A percentile compares a stretch with the other conserved stretches of the same genome.
These are phyloP conservation scores for Xylaria acuta DNA, from an alignment of 495 filamentous ascomycete species.

Conservation along the genomic window DNA sequence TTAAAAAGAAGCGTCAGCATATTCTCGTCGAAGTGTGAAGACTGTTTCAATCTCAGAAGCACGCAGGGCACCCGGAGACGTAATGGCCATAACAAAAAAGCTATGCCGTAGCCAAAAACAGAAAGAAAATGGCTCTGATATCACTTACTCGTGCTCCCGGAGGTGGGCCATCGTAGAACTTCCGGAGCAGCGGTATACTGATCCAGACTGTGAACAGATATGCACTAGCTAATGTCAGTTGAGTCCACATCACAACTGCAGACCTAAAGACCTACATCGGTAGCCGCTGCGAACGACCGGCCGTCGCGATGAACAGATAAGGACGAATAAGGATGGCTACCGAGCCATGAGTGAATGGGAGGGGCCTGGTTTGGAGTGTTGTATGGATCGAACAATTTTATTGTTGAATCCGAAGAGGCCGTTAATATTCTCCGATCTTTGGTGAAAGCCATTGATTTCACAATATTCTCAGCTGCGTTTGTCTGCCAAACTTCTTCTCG, in stretches of 20 bases:
- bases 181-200: constrained; percentile 77
- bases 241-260: neutral
- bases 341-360: constrained; percentile 82
- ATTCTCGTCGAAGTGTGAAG: neutral
- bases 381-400: constrained; percentile 93
- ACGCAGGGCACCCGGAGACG: neutral
- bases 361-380: constrained; percentile 65
- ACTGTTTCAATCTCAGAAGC: neutral
- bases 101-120: neutral
- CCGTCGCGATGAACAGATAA: constrained; percentile 79
- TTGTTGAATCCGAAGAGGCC: constrained; percentile 82
- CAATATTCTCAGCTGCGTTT: constrained; percentile 74
- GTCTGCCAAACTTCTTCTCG: constrained; percentile 81
- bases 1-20: constrained; percentile 3
- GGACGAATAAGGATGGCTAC: constrained; percentile 79
- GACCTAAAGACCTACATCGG: constrained; percentile 46
- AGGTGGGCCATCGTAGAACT: constrained; percentile 84
- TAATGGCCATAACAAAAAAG: neutral
- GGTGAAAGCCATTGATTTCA: constrained; percentile 91
- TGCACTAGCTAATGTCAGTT: constrained; percentile 45
- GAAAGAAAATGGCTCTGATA: neutral
- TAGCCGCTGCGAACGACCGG: constrained; percentile 79
- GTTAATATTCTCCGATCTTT: constrained; percentile 84
- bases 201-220: constrained; percentile 87
- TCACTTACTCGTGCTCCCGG: constrained; percentile 73